These are phyloP conservation scores for Blastocystis sp. DNA, from an alignment of 352 stramenopile species.

Conservation along the genomic window DNA sequence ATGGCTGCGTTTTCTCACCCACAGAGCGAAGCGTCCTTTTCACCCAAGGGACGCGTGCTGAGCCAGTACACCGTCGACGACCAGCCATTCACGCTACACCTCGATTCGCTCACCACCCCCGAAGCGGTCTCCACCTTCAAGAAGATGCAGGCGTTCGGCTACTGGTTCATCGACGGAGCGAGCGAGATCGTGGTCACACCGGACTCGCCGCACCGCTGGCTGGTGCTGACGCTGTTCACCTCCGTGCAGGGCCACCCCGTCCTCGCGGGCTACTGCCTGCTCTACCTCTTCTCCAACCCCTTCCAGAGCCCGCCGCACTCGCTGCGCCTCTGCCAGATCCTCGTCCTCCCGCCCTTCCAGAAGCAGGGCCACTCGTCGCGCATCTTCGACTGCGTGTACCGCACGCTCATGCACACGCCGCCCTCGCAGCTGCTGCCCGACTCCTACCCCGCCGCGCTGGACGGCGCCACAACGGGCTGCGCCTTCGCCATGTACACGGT, in stretches of 20 bases:
- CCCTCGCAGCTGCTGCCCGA: not conserved
- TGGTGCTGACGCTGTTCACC: constrained; percentile 24
- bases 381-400: constrained; percentile 22
- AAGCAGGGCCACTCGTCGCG: constrained; percentile 45
- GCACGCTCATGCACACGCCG: not conserved
- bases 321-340: constrained; percentile 59
- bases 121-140: constrained; percentile 20
- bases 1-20: not conserved
- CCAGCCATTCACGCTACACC: not conserved
- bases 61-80: not conserved
- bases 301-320: constrained; percentile 17
- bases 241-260: not conserved
- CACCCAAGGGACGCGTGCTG: not conserved
- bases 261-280: constrained; percentile 30
- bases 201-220: constrained; percentile 52
- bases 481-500: constrained; percentile 44
- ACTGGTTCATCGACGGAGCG: constrained; percentile 62
- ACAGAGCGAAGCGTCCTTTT: not conserved
- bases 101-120: constrained; percentile 14
- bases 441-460: not conserved
- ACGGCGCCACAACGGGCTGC: not conserved
- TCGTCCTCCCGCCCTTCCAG: constrained; percentile 42
- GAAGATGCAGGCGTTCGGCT: constrained; percentile 36
- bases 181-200: constrained; percentile 38
- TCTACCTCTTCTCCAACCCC: constrained; percentile 56